Percentiles rank a stretch among this genome's conserved stretches.
Evolutionary conservation across 768 basidiomycete species (phyloP).

Genomic region (Suillus subaureus): DNA sequence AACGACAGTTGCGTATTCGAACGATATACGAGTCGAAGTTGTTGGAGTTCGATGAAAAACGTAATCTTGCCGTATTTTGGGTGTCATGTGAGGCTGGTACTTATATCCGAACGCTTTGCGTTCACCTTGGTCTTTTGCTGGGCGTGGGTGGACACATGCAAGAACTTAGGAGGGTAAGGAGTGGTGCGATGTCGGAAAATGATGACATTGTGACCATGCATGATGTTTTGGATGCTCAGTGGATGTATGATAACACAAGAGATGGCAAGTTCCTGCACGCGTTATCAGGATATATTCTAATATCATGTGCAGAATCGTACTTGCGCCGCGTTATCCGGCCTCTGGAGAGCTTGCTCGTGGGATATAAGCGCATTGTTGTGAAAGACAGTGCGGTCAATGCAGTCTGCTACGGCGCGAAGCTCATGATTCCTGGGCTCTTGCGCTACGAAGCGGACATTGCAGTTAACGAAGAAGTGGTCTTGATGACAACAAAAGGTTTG

Average conservation of each 20-base stretch:
- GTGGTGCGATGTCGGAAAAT: conserved; percentile 96
- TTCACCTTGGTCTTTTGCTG: conserved; percentile 90
- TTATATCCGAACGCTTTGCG: conserved; percentile 95
- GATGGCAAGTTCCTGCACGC: conserved; percentile 62
- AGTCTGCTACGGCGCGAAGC: conserved; percentile 98
- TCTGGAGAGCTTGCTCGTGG: conserved; percentile 89
- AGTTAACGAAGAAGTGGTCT: conserved; percentile 91
- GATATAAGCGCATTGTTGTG: conserved; percentile 98
- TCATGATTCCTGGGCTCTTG: conserved; percentile 98
- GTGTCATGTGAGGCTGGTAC: conserved; percentile 98
- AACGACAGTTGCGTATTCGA: conserved; percentile 94
- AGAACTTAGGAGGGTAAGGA: conserved; percentile 91
- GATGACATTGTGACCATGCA: conserved; percentile 99
- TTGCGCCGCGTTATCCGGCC: conserved; percentile 93
- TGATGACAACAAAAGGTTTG: conserved; percentile 97
- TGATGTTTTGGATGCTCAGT: conserved; percentile 98
- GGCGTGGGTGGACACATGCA: conserved; percentile 99
- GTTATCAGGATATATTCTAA: conserved; percentile 17
- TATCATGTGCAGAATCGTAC: conserved; percentile 76
- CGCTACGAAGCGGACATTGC: conserved; percentile 96
- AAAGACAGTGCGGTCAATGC: conserved; percentile 99
- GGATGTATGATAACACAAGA: conserved; percentile 95
- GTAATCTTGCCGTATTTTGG: conserved; percentile 97
- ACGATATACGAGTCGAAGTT: conserved; percentile 97
- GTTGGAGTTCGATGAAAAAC: conserved; percentile 95